phyloP scores from a whole-genome alignment of 495 filamentous ascomycete species.

The Aspergillus leporis region DNA sequence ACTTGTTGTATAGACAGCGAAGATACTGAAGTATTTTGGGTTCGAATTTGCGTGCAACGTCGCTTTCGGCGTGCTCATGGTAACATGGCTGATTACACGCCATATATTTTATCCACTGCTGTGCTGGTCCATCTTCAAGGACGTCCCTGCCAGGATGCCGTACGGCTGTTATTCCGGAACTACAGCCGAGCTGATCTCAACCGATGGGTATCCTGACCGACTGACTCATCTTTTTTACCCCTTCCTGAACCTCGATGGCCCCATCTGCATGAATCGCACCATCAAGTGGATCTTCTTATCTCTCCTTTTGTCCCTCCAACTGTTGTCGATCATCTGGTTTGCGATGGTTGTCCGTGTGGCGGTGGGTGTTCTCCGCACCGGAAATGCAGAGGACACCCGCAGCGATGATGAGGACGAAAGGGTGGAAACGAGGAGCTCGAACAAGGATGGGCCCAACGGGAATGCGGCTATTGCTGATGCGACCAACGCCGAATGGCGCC shows the following conservation, averaged over 20 bases:
- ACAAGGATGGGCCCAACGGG: slow-evolving; percentile 30
- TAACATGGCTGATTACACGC: slow-evolving; percentile 79
- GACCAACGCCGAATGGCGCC: slow-evolving; percentile 46
- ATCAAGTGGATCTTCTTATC: slow-evolving; percentile 75
- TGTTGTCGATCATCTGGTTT: slow-evolving; percentile 85
- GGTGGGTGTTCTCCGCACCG: slow-evolving; percentile 68
- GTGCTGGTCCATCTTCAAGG: slow-evolving; percentile 76
- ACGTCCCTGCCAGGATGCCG: slow-evolving; percentile 61
- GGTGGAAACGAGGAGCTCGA: slow-evolving; percentile 47
- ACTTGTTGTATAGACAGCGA: slow-evolving; percentile 67
- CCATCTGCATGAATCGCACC: slow-evolving; percentile 71
- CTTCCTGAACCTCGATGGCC: slow-evolving; percentile 64
- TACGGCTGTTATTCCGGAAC: slow-evolving; percentile 69
- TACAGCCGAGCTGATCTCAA: slow-evolving; percentile 54
- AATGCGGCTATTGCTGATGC: slow-evolving; percentile 29
- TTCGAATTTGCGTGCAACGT: slow-evolving; percentile 75
- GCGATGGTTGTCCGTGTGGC: slow-evolving; percentile 82
- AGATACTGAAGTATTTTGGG: slow-evolving; percentile 88
- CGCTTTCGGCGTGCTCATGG: slow-evolving; percentile 83
- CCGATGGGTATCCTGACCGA: slow-evolving; percentile 56
- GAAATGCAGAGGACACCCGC: slow-evolving; percentile 80
- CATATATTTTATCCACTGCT: slow-evolving; percentile 78
- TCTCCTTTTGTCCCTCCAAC: slow-evolving; percentile 75
- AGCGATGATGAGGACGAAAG: slow-evolving; percentile 80
- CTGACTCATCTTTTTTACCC: slow-evolving; percentile 66